Evolutionary conservation across 139 green algal genomes (phyloP).

Genomic region (Tetradesmus lagerheimii): DNA sequence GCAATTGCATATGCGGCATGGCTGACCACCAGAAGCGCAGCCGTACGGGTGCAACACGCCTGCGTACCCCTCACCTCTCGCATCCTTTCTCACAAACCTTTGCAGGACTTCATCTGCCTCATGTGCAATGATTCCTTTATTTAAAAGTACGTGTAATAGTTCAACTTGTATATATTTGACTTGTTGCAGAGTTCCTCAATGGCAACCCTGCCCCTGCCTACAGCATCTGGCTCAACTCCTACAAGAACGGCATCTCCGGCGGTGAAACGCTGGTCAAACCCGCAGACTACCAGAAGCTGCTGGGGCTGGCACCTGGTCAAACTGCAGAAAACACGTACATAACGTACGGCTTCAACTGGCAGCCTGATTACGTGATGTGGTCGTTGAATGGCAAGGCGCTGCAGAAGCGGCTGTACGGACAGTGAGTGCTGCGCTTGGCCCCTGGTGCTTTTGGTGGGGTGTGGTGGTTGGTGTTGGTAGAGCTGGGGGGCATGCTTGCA

Average conservation of each 20-base stretch:
- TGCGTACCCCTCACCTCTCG: too few species aligned
- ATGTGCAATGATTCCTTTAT: too few species aligned
- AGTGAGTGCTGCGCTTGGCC: neutral
- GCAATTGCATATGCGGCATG: too few species aligned
- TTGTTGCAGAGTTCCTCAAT: neutral
- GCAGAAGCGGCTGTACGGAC: neutral
- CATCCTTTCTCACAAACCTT: too few species aligned
- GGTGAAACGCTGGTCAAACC: constrained; percentile 5
- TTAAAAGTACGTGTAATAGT: too few species aligned
- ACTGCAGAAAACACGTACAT: constrained; percentile 14
- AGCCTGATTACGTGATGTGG: constrained; percentile 23
- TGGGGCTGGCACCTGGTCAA: neutral
- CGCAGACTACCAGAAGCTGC: neutral
- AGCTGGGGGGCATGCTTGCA: neutral
- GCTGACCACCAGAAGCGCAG: too few species aligned
- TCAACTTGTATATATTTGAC: neutral
- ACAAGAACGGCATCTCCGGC: constrained; percentile 16
- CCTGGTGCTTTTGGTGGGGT: neutral
- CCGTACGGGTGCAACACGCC: too few species aligned
- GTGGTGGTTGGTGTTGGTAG: neutral
- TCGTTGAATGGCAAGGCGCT: neutral
- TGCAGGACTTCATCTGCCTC: too few species aligned
- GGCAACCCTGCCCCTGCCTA: neutral
- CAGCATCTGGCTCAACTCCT: constrained; percentile 37
- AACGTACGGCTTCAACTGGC: constrained; percentile 34